Base-by-base conservation (phyloP, 805 yeast genomes). In the Blastobotrys parvus region DNA sequence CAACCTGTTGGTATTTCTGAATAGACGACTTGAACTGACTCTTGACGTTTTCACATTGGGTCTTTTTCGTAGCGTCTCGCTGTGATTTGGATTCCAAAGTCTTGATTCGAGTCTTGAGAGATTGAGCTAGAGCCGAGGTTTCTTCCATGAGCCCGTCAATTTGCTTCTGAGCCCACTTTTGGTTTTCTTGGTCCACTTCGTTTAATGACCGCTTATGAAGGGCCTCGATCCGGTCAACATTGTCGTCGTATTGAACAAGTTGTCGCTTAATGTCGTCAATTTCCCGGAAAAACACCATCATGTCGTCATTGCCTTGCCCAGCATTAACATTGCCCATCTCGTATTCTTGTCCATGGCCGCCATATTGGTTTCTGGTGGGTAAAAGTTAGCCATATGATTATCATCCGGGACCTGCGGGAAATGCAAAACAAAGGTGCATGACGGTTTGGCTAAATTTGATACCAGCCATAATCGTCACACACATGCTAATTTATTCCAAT, bases 31-130 rank as follows among this genome's bases (percentile, higher is more conserved):
- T 77, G 62, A 92, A 92, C 60, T 82, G 79, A 58, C 78, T 80
- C 70, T 94, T 83, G 44, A 82, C 74, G 58, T 82, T 82, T 62
- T 89, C 95, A 35, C 94, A 94, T 69, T 92, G 97, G 48, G 84
- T 85, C 58, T 78, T 78, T 64, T 86, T 87, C 56, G 92, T 84
- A 37, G 77, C 68, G 67, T 88, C 95, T 27, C 55, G 50, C 52
- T 53, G 56, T 33, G 60, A 50, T 46, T 57, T 58, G 49, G 79
- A 74, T 64, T 86, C 94, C 42, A 85, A 80, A 48, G 73, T 68
- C 63, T 86, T 85, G 62, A 92, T 81, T 58, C 86, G 75, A 47
- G 70, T 64, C 65, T 86, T 89, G 60, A 92, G 77, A 44, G 74
- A 72, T 49, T 74, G 72, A 59, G 90, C 94, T 55, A 87, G 72